These are phyloP conservation scores for Podaxis sp. DNA, from an alignment of 768 basidiomycete genomes.

Conservation along the genomic window DNA sequence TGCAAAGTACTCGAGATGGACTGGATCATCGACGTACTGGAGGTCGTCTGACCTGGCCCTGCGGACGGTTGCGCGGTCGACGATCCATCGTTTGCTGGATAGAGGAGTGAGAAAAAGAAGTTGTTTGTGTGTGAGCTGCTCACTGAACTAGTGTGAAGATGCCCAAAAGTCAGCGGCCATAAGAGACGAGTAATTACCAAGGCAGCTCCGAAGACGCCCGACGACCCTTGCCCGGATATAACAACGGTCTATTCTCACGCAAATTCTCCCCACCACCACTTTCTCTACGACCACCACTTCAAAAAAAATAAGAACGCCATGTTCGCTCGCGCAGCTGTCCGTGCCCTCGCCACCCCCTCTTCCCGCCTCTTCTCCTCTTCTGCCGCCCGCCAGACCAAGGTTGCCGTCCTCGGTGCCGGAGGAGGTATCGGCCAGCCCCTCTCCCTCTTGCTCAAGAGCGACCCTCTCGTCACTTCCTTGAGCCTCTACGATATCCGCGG, in stretches of 20 bases:
- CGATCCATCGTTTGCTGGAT: slow-evolving; percentile 88
- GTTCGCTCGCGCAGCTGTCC: slow-evolving; percentile 66
- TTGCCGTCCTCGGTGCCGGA: slow-evolving; percentile 96
- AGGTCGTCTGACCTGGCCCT: slow-evolving; percentile 78
- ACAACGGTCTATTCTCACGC: slow-evolving; percentile 5
- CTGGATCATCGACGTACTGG: slow-evolving; percentile 75
- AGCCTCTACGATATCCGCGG: slow-evolving; percentile 94
- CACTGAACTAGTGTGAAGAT: slow-evolving; percentile 18
- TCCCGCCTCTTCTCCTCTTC: slow-evolving; percentile 78
- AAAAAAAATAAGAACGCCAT: slow-evolving; percentile 25
- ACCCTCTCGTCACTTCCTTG: slow-evolving; percentile 85
- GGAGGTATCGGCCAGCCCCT: slow-evolving; percentile 99
- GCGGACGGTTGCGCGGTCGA: slow-evolving; percentile 74
- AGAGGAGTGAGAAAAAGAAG: slow-evolving; percentile 14
- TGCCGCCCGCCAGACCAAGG: slow-evolving; percentile 73
- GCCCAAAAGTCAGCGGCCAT: slow-evolving; percentile 23
- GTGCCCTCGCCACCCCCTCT: slow-evolving; percentile 50
- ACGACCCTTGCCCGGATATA: background rate
- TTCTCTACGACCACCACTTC: slow-evolving; percentile 21
- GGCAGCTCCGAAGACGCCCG: slow-evolving; percentile 9
- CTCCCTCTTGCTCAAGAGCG: slow-evolving; percentile 88
- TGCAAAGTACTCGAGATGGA: slow-evolving; percentile 75
- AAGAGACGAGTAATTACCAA: background rate
- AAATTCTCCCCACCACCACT: slow-evolving; percentile 15
- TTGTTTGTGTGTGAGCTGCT: background rate